Conservation (phyloP, 495 filamentous ascomycete species). For the Durotheca rogersii region DNA sequence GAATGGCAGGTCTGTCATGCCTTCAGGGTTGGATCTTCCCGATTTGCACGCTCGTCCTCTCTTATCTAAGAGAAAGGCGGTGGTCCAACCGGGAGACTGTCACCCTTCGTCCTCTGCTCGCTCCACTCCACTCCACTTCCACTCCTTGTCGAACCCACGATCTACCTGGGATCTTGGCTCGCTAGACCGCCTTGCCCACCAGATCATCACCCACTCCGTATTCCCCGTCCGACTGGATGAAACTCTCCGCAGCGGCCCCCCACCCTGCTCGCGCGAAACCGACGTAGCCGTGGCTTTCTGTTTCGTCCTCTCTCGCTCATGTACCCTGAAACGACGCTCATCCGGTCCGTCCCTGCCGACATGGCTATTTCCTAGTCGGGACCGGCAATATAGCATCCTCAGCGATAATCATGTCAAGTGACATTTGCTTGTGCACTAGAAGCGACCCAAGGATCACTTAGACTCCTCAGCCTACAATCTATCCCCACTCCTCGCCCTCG, state of each 20-base stretch:
- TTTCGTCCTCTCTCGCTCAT: slow-evolving; percentile 16
- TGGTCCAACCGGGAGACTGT: slow-evolving; percentile 12
- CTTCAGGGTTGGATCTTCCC: slow-evolving; percentile 1
- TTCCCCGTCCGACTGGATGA: slow-evolving; percentile 31
- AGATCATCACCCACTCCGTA: slow-evolving; percentile 19
- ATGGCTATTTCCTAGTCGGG: slow-evolving; percentile 41
- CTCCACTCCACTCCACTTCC: too few relatives aligned
- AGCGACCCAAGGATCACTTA: slow-evolving; percentile 9
- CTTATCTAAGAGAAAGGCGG: slow-evolving; percentile 11
- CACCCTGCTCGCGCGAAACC: slow-evolving; percentile 24
- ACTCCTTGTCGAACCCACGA: slow-evolving; percentile 16
- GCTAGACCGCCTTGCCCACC: slow-evolving; percentile 27
- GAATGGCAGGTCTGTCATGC: slow-evolving; percentile 17
- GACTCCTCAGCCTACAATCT: slow-evolving; percentile 13
- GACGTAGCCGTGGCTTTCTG: slow-evolving; percentile 20
- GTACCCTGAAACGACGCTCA: slow-evolving; percentile 40
- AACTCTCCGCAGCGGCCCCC: slow-evolving; percentile 27
- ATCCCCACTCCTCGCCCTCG: slow-evolving; percentile 34
- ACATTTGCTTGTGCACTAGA: slow-evolving; percentile 31
- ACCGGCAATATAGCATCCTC: slow-evolving; percentile 25
- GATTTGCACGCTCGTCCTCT: slow-evolving; percentile 18
- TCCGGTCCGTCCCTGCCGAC: slow-evolving; percentile 48
- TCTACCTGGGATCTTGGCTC: slow-evolving; percentile 29
- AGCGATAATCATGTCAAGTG: slow-evolving; percentile 34
- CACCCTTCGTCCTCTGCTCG: slow-evolving; percentile 21